phyloP scores from a whole-genome alignment of 257 asterid genomes.

The Solanum piurae region DNA sequence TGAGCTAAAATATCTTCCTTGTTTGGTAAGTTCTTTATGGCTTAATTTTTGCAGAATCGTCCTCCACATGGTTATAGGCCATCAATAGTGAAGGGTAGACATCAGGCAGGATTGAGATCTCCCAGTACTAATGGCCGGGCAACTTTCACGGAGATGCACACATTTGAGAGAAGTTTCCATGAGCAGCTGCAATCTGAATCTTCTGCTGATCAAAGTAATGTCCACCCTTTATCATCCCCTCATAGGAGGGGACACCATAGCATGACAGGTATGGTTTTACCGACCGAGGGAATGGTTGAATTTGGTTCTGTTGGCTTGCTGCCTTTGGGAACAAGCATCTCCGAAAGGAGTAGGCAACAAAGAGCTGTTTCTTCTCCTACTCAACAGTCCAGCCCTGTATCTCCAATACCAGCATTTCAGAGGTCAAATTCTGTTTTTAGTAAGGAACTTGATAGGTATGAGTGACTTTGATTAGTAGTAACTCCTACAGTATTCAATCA shows the following conservation, averaged over 20 bases:
- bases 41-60: slow-evolving; percentile 28
- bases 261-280: slow-evolving; percentile 18
- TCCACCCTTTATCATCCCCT: slow-evolving; percentile 22
- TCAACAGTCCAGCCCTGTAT: slow-evolving; percentile 9
- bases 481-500: background rate
- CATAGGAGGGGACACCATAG: slow-evolving; percentile 19
- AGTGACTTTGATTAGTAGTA: slow-evolving; percentile 16
- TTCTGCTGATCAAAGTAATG: slow-evolving; percentile 13
- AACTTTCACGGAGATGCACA: slow-evolving; percentile 18
- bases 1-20: background rate
- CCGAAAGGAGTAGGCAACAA: slow-evolving; percentile 21
- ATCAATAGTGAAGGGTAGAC: slow-evolving; percentile 33
- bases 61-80: slow-evolving; percentile 35
- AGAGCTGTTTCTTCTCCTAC: slow-evolving; percentile 18
- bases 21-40: slow-evolving; percentile 1
- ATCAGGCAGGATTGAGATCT: slow-evolving; percentile 24
- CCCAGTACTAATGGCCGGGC: slow-evolving; percentile 25
- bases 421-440: slow-evolving; percentile 18
- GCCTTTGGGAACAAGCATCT: slow-evolving; percentile 9
- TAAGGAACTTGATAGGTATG: slow-evolving; percentile 56
- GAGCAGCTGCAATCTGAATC: slow-evolving; percentile 22
- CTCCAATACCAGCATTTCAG: slow-evolving; percentile 13
- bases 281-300: slow-evolving; percentile 29
- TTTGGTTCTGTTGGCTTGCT: slow-evolving; percentile 14
- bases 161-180: slow-evolving; percentile 28